Evolutionary conservation across 495 filamentous ascomycete species (phyloP).

Genomic region (Penicillium odoratum): DNA sequence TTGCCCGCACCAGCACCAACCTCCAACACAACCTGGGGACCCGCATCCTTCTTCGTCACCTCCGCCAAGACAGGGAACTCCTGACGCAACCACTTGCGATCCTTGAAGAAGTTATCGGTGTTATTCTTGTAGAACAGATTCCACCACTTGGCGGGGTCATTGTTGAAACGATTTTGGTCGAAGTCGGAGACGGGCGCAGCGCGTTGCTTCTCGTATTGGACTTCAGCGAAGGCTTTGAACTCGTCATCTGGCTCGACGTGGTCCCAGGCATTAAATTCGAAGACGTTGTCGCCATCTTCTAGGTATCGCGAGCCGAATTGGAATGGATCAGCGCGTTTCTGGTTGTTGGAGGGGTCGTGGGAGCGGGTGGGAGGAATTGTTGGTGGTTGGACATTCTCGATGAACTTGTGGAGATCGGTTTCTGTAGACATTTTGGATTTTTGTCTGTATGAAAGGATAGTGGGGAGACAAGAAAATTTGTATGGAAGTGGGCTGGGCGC

Average conservation of each 20-base stretch:
- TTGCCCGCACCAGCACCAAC: conserved; percentile 96
- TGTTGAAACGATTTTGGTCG: conserved; percentile 84
- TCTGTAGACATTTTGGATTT: conserved; percentile 26
- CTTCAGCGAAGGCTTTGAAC: conserved; percentile 77
- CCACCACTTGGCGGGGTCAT: conserved; percentile 91
- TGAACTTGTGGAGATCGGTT: conserved; percentile 20
- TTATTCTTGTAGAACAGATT: conserved; percentile 96
- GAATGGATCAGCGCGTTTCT: conserved; percentile 89
- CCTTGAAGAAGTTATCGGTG: conserved; percentile 95
- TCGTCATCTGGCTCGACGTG: conserved; percentile 83
- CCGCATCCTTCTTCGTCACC: conserved; percentile 62
- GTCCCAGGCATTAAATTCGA: conserved; percentile 98
- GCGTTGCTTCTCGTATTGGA: conserved; percentile 80
- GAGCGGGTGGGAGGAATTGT: conserved; percentile 47
- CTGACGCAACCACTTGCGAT: conserved; percentile 93
- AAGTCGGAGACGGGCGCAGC: conserved; percentile 81
- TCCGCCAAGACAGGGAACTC: conserved; percentile 84
- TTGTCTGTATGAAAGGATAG: background rate
- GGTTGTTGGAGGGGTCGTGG: conserved; percentile 53
- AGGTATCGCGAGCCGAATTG: conserved; percentile 90
- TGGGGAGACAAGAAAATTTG: background rate
- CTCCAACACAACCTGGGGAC: conserved; percentile 70
- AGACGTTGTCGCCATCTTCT: conserved; percentile 79
- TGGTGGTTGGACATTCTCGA: conserved; percentile 50
- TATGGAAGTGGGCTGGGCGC: background rate